Evolutionary conservation across 2,329 filamentous ascomycete species (phyloP).

Genomic region (Colletotrichum musae): DNA sequence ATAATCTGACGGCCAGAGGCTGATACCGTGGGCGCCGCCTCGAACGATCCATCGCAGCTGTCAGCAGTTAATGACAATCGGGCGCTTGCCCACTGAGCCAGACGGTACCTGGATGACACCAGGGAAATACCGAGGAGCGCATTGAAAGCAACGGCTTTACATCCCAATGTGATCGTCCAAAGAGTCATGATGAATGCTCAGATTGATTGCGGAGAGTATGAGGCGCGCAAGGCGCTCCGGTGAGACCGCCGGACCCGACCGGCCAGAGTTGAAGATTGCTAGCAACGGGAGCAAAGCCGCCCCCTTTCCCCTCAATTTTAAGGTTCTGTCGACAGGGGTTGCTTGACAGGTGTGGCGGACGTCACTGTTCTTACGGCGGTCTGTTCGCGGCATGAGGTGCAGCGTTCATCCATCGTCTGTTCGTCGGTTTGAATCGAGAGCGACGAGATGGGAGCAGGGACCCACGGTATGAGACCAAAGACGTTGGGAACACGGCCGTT

Average conservation of each 20-base stretch:
- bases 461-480: slow-evolving; percentile 10
- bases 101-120: too few species aligned
- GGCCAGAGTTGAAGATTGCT: slow-evolving; percentile 4
- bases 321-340: slow-evolving; percentile 36
- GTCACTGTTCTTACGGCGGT: slow-evolving; percentile 33
- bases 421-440: slow-evolving; percentile 27
- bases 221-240: slow-evolving; percentile 9
- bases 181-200: slow-evolving; percentile 6
- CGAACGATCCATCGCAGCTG: slow-evolving; percentile 5
- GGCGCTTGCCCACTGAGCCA: slow-evolving; percentile 20
- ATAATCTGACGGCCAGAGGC: slow-evolving; percentile 26
- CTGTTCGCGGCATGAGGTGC: slow-evolving; percentile 33
- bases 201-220: slow-evolving; percentile 4
- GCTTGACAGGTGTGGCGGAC: slow-evolving; percentile 29
- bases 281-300: slow-evolving; percentile 16
- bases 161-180: slow-evolving; percentile 24
- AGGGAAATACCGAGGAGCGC: neutral
- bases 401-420: slow-evolving; percentile 35
- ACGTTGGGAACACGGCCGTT: slow-evolving; percentile 24
- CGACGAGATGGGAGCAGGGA: slow-evolving; percentile 7
- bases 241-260: slow-evolving; percentile 3
- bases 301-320: slow-evolving; percentile 16
- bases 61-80: slow-evolving; percentile 20
- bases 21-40: slow-evolving; percentile 16
- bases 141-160: slow-evolving; percentile 29